These are phyloP conservation scores for Suillus bovinus DNA, from an alignment of 768 basidiomycete genomes.

Conservation along the genomic window DNA sequence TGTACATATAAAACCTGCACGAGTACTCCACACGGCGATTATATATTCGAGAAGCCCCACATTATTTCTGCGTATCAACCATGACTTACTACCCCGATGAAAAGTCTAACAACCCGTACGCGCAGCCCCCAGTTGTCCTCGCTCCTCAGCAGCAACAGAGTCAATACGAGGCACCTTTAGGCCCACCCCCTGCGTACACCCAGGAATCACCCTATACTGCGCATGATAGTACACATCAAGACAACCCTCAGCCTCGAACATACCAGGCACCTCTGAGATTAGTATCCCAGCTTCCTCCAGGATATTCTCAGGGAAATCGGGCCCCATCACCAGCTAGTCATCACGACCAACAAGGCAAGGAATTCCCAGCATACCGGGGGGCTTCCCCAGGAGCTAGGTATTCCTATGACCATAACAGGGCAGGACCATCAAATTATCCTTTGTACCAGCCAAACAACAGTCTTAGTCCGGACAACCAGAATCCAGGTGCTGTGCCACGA, in stretches of 20 bases:
- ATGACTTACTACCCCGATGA: too few species aligned
- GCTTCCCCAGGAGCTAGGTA: neutral
- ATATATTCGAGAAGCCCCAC: too few species aligned
- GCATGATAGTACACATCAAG: slow-evolving; percentile 17
- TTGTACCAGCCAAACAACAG: neutral
- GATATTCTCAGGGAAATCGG: slow-evolving; percentile 2
- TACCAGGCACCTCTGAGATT: slow-evolving; percentile 5
- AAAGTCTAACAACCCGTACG: slow-evolving; percentile 13
- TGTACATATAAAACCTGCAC: neutral
- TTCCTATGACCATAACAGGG: neutral
- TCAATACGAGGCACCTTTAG: slow-evolving; percentile 7
- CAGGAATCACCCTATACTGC: slow-evolving; percentile 5
- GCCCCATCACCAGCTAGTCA: slow-evolving; percentile 10
- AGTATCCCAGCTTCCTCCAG: slow-evolving; percentile 8
- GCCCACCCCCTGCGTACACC: slow-evolving; percentile 16
- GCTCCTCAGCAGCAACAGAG: slow-evolving; percentile 8
- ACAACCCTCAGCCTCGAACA: slow-evolving; percentile 11
- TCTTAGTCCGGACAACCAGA: neutral
- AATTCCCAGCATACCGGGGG: neutral
- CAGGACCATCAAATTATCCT: neutral
- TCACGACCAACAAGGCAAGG: slow-evolving; percentile 11
- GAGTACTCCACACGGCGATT: neutral
- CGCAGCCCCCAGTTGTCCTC: slow-evolving; percentile 9
- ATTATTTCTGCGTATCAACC: too few species aligned
- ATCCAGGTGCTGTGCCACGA: slow-evolving; percentile 7